Base-by-base conservation (phyloP, 2,329 filamentous ascomycete species). In the Knufia fluminis region DNA sequence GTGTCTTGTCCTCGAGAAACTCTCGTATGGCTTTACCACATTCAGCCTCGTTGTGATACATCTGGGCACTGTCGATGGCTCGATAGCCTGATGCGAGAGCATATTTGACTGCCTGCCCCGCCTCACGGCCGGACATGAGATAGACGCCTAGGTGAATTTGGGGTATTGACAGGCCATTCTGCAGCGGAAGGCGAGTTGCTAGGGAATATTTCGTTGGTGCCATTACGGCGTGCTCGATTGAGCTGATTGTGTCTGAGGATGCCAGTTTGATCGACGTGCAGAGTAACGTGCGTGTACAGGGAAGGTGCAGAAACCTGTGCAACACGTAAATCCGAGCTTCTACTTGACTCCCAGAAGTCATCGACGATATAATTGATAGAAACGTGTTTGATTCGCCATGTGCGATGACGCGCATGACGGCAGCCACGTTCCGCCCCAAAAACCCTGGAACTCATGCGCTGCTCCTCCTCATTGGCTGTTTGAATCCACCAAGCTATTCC, bases 61-160 rank as follows among this genome's bases (percentile, higher is more conserved):
- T 80, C 57, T 81, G 77, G 14, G 79, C 79, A 10, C 73, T 76
- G 61, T 82, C 79, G 50, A 82, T 62, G 3, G 60, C 49, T 64
- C 66, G 14, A 43, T 56, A 57, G 9, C 54, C 48, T n/a, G 48
- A 72, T 46, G 71, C 68, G 1, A 85, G 68, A 8, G 75, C 82
- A 64, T 68, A 76, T 40, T 67, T 68, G 1, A 86, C 79, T 1
- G 82, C 73, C 22, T 70, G 64, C 8, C 68, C 70, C 16, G 79
- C 80, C 60, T 86, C 80, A 22, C 63, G 63, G 1, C 82, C 78
- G 2, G 75, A 77, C 64, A 84, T 85, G 68, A 83, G 73, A 67
- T 88, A 89, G 9, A 88, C 78, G 3, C 85, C 85, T 1, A 88
- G 75, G 56, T 88, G 84, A 57, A 88, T 79, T 58, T 77, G 78